Base-by-base conservation (phyloP, 202 grass and related monocot genomes). In the Carex sylvatica region DNA sequence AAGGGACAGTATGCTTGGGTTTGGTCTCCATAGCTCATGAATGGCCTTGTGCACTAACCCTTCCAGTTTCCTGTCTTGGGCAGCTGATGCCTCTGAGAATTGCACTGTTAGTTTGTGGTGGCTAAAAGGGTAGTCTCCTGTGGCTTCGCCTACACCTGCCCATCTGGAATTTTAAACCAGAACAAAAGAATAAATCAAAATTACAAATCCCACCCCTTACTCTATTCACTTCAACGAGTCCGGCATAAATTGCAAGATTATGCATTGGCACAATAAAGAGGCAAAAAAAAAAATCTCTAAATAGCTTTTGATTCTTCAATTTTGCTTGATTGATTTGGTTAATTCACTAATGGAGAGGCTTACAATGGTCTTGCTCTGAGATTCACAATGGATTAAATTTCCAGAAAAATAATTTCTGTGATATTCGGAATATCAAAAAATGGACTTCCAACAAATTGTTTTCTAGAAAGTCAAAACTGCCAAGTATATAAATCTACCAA, bases 71-170 rank as follows among this genome's bases (percentile, higher is more conserved):
- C 95, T 91, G 63, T 98, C 95, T 83, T 98, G 95, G 56, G 95
- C 95, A 60, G 89, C 88, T 59, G 89, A 88, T 22, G 92, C 84
- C 80, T 98, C 95, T 56, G 88, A 88, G 88, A 91, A 98, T 83
- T 98, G 95, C 86, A 98, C 95, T 11, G 92, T 98, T 80, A 98
- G 89, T 52, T 95, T 98, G 61, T 98, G 95, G 87, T 98, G 95
- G 31, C 95, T 98, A 90, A 98, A 98, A 14, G 95, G 95, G 61
- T 98, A 98, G 89, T 98, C 95, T 71, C 95, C 95, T 66, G 91
- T 93, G 73, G 95, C 91, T 65, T 95, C 92, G 54, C 95, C 91
- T 40, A 98, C 91, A 78, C 92, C 95, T 53, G 86, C 80, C 95
- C 95, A 98, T 84, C 95, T 98, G 90, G 84, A 88, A 97, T 67